Evolutionary conservation across 2,329 filamentous ascomycete genomes (phyloP).

Genomic region (Sporothrix variecibatus): DNA sequence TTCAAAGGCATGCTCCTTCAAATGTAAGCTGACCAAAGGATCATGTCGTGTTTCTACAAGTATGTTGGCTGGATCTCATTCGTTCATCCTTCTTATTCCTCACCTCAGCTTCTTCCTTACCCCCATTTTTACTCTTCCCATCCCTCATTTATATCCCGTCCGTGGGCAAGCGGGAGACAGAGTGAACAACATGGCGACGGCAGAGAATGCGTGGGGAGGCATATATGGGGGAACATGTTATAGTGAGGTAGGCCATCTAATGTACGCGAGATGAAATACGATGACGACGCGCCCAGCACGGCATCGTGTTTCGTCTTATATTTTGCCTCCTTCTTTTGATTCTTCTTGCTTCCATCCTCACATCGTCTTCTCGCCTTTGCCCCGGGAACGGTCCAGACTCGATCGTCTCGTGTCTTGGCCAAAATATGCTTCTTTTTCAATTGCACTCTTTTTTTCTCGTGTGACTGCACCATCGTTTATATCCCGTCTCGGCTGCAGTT

Average conservation of each 20-base stretch:
- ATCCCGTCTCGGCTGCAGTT: background rate
- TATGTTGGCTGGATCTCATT: background rate
- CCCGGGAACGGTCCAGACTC: constrained; percentile 1
- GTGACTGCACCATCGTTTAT: background rate
- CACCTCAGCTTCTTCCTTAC: background rate
- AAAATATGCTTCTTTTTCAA: background rate
- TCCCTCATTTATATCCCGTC: background rate
- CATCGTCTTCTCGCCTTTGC: background rate
- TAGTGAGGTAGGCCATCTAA: background rate
- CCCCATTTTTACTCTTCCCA: background rate
- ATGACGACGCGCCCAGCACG: constrained; percentile 16
- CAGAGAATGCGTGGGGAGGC: background rate
- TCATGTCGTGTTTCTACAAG: background rate
- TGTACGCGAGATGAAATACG: background rate
- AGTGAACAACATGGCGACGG: background rate
- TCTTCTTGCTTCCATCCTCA: background rate
- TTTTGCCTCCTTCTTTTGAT: background rate
- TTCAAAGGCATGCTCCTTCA: background rate
- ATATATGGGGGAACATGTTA: background rate
- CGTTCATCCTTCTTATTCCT: background rate
- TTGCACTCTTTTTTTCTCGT: background rate
- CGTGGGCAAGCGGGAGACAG: background rate
- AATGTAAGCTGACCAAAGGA: background rate
- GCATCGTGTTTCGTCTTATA: background rate
- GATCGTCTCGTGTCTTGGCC: background rate